Evolutionary conservation across 2,329 filamentous ascomycete genomes (phyloP), one percentile per base, ranked within the genome.

Genomic region (Venturiaceae sp.): DNA sequence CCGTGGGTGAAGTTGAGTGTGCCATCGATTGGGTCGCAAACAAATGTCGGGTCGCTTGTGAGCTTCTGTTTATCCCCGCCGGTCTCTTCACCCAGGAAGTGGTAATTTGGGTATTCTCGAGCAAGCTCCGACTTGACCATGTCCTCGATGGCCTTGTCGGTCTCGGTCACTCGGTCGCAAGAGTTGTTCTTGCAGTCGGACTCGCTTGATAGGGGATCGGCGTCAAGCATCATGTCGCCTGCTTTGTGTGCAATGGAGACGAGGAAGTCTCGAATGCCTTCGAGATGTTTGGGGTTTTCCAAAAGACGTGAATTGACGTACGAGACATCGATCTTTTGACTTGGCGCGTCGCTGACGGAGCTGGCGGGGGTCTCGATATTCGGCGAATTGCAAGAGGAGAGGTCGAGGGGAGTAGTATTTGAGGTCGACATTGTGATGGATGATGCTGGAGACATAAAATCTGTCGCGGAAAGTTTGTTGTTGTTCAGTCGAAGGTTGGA

Each of bases 141-240:
- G 1, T 68, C 69, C 62, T 83, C 80, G 5, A 82, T 75, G 1
- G 77, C 77, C 54, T 74, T 75, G 66, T 83, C 80, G 59, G 79
- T 81, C 60, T 77, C 74, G 1, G 80, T 82, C 39, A 83, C 80
- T 1, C 80, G 69, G 61, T 83, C 80, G 16, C 75, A 75, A 39
- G 74, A 66, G 60, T 72, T 73, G 59, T 70, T 70, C 61, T 73
- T 72, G 2, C 62, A 64, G 7, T 63, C 57, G 1, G 70, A 65
- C 19, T 65, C 62, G 11, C 63, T 63, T 28, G 67, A 58, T 2
- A 61, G 63, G 3, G 62, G 63, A 46, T 71, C 67, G 14, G 69
- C 70, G 5, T 61, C 63, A 5, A 68, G 47, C 66, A 73, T 72
- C 61, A 70, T 71, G 1, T 63, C 60, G 3, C 69, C 70, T 1